A percentile compares a stretch with the other conserved stretches of the same genome.
phyloP scores from a whole-genome alignment of 192 early-diverging fungal genomes.

The Funneliformis geosporum region DNA sequence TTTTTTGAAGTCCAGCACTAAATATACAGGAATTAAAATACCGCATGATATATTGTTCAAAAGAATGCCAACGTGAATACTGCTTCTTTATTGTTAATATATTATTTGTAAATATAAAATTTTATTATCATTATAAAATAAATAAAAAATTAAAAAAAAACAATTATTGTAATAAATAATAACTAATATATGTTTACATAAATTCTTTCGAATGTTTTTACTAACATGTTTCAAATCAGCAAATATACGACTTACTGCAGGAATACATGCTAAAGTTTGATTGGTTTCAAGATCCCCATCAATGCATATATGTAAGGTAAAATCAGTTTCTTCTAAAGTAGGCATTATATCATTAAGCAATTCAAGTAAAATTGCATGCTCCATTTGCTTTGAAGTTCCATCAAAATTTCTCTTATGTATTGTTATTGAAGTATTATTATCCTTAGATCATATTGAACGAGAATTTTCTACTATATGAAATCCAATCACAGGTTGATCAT shows the following conservation, averaged over 20 bases:
- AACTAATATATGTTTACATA: background rate
- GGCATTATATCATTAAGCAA: background rate
- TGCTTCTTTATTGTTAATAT: background rate
- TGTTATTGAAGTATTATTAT: background rate
- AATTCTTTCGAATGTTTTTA: background rate
- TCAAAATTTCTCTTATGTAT: background rate
- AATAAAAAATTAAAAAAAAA: background rate
- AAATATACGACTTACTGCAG: background rate
- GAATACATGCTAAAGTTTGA: background rate
- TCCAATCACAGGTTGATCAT: background rate
- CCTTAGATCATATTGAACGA: background rate
- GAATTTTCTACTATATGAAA: slow-evolving; percentile 10
- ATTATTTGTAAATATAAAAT: slow-evolving; percentile 10
- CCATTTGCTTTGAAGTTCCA: background rate
- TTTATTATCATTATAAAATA: background rate
- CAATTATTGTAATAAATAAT: background rate
- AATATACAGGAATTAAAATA: background rate
- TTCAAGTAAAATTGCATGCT: background rate
- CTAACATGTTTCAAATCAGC: slow-evolving; percentile 1
- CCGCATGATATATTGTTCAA: background rate
- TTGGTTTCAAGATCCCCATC: background rate
- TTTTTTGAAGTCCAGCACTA: background rate
- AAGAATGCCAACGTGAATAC: background rate
- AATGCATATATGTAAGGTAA: background rate
- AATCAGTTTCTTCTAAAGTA: background rate